Evolutionary conservation across 345 rosid genomes (phyloP).

Genomic region (Syzygium grande): DNA sequence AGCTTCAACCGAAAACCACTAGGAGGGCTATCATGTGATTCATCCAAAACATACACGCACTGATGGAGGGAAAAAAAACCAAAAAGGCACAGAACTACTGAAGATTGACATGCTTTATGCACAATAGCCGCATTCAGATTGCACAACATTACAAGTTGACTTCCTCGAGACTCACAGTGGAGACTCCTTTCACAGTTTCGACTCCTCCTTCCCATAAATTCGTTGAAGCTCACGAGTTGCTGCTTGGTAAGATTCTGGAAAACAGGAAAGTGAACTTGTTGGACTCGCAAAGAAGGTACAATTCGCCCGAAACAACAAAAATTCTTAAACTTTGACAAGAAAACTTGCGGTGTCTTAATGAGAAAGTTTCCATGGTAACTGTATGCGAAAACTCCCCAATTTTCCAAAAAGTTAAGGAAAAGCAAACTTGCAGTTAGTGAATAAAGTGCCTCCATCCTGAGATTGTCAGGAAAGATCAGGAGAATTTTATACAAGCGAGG

Average conservation of each 20-base stretch:
- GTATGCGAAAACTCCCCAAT: not conserved
- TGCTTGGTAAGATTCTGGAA: conserved; percentile 77
- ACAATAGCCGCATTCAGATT: not conserved
- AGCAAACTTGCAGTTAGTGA: not conserved
- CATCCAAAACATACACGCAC: not conserved
- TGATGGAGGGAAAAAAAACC: not conserved
- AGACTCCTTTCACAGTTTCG: conserved; percentile 18
- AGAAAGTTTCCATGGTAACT: not conserved
- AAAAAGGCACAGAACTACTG: not conserved
- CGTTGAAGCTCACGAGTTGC: conserved; percentile 92
- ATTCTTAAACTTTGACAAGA: not conserved
- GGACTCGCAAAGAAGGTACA: not conserved
- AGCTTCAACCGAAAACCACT: not conserved
- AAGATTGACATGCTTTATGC: not conserved
- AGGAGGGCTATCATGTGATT: not conserved
- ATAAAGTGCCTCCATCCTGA: not conserved
- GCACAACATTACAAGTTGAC: not conserved
- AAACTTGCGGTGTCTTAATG: not conserved
- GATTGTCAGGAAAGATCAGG: not conserved
- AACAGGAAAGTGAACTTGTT: not conserved
- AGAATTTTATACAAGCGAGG: not conserved
- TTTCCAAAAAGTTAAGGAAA: not conserved
- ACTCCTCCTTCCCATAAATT: conserved; percentile 76
- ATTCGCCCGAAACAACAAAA: not conserved
- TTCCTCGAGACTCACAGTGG: not conserved